Evolutionary conservation across 352 stramenopile species (phyloP), one percentile per base, ranked within the genome.

Genomic region (Pythium brachiatum): DNA sequence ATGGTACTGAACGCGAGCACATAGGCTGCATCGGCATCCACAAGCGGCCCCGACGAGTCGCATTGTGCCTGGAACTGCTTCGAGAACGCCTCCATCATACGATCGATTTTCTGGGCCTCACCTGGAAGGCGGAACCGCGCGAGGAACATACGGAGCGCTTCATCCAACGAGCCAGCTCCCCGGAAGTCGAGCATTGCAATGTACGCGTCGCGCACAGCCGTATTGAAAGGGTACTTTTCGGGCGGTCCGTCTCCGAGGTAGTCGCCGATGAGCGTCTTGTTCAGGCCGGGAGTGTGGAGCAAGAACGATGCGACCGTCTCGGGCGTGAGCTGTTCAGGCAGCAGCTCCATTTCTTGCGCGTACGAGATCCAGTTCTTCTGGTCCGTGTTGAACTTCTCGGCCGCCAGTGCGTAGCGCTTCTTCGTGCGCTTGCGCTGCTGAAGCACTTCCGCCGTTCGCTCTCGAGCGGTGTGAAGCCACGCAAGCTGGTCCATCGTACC

Each of bases 1-100:
- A 99, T 99, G 63, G 99, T 98, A 44, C 96, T 97, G 81, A 99
- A 99, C 11, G 96, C 91, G 29, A 99, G 74, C 23, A 99, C 86
- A 60, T 98, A 99, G 3, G 95, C 96, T 26, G 95, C 90, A 68
- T 99, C 96, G 11, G 84, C 94, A 27, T 92, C 78, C 20, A 88
- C 70, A 25, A 94, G 62, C n/a, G 82, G 74, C 2, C 77, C 67
- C 1, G 70, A 76, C 48, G 86, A 69, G 21, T 71, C 76, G 65
- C 81, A 80, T 70, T 97, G 80, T 8, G 81, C 48, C 60, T 97
- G 97, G 26, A 97, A 93, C 65, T 97, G 84, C 65, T 94, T 94
- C 0, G 95, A 96, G 72, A 99, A 99, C 1, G 83, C 83, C 63
- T 99, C 94, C 94, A 99, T 98, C 71, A 99, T 89, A 25, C 96